phyloP scores from a whole-genome alignment of 2,329 filamentous ascomycete species.

The Venturia pyrina region DNA sequence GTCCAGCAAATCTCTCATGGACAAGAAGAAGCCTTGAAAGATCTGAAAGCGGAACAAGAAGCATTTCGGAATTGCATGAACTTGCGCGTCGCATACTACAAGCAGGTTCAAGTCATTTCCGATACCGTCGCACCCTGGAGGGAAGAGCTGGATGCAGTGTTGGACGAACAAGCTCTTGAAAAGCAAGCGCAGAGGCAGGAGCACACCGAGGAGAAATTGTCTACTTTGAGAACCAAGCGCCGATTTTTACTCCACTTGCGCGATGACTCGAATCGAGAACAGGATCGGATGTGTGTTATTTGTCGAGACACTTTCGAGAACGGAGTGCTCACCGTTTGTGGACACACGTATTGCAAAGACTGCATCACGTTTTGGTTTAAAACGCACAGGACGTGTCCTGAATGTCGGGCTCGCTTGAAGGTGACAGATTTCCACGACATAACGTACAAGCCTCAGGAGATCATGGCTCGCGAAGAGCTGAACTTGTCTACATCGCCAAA shows the following conservation, averaged over 20 bases:
- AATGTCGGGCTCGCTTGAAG: slow-evolving; percentile 65
- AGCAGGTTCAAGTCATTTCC: slow-evolving; percentile 81
- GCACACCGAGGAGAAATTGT: slow-evolving; percentile 46
- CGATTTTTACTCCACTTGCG: slow-evolving; percentile 60
- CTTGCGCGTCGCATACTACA: slow-evolving; percentile 76
- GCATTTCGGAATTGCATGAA: slow-evolving; percentile 74
- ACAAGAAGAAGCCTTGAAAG: slow-evolving; percentile 42
- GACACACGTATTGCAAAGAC: slow-evolving; percentile 84
- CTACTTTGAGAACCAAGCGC: slow-evolving; percentile 58
- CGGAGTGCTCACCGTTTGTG: slow-evolving; percentile 79
- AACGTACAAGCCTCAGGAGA: slow-evolving; percentile 64
- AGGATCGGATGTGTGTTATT: slow-evolving; percentile 65
- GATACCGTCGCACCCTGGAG: slow-evolving; percentile 74
- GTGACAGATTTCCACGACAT: slow-evolving; percentile 71
- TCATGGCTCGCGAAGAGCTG: slow-evolving; percentile 56
- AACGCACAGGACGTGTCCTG: slow-evolving; percentile 57
- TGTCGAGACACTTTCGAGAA: slow-evolving; percentile 67
- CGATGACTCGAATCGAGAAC: slow-evolving; percentile 52
- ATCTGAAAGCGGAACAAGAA: slow-evolving; percentile 61
- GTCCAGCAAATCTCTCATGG: slow-evolving; percentile 43
- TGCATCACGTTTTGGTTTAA: slow-evolving; percentile 68
- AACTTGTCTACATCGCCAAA: slow-evolving; percentile 13
- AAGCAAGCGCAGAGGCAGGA: slow-evolving; percentile 39
- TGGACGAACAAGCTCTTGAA: slow-evolving; percentile 41
- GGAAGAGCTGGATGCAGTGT: slow-evolving; percentile 46